These are phyloP conservation scores for Suillus variegatus DNA, from an alignment of 768 basidiomycete species.

Conservation along the genomic window DNA sequence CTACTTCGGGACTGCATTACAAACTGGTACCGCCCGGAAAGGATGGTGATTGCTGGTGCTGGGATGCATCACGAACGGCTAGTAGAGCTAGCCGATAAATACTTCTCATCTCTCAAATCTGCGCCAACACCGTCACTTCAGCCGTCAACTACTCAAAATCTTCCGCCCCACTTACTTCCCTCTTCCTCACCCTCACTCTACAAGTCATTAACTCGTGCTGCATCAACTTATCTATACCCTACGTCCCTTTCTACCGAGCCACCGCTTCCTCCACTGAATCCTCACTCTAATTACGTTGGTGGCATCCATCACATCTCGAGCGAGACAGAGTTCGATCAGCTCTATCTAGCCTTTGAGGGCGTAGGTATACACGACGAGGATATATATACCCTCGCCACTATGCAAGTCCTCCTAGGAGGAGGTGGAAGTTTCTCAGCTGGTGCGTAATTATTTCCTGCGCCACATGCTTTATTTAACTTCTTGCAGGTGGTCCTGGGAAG, in stretches of 20 bases:
- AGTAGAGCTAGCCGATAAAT: constrained; percentile 80
- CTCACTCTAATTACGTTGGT: constrained; percentile 72
- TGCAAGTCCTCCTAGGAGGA: constrained; percentile 94
- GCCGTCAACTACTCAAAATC: constrained; percentile 32
- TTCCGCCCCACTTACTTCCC: constrained; percentile 61
- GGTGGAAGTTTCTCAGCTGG: constrained; percentile 96
- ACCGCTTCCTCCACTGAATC: constrained; percentile 17
- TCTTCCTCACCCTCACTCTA: constrained; percentile 53
- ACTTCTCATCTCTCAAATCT: constrained; percentile 71
- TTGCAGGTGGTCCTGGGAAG: constrained; percentile 88
- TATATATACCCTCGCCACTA: constrained; percentile 89
- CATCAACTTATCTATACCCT: constrained; percentile 69
- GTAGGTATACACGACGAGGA: constrained; percentile 89
- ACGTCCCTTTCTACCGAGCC: constrained; percentile 19
- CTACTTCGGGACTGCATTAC: constrained; percentile 64
- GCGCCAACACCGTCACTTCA: constrained; percentile 28
- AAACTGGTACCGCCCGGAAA: constrained; percentile 90
- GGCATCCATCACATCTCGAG: constrained; percentile 74
- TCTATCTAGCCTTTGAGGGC: constrained; percentile 92
- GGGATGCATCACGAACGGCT: constrained; percentile 91
- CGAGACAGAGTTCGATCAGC: constrained; percentile 80
- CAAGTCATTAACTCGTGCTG: constrained; percentile 75
- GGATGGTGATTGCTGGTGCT: constrained; percentile 93
- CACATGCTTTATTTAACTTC: constrained; percentile 11
- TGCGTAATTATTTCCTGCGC: constrained; percentile 26